These are phyloP conservation scores for Candida lessepsii DNA, from an alignment of 805 yeast species.

Conservation along the genomic window DNA sequence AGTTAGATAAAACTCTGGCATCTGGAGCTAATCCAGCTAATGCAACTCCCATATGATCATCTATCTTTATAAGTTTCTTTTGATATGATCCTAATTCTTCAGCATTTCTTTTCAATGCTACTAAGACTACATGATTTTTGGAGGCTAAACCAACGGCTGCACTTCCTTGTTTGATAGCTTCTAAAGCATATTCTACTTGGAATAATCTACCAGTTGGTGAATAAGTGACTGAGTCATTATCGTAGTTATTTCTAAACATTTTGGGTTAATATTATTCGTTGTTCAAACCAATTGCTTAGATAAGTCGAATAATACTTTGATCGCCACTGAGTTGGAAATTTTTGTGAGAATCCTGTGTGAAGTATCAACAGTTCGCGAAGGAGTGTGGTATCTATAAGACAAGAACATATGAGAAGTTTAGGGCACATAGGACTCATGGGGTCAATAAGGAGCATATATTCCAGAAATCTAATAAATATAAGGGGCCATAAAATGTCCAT, in stretches of 20 bases:
- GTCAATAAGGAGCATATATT: too few species aligned
- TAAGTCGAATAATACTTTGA: too few species aligned
- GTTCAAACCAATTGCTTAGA: neutral
- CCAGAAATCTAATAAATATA: too few species aligned
- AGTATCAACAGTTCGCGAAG: conserved; percentile 1
- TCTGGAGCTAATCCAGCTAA: conserved; percentile 98
- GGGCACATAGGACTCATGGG: too few species aligned
- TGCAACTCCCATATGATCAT: conserved; percentile 91
- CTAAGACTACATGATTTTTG: conserved; percentile 82
- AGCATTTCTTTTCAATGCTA: conserved; percentile 91
- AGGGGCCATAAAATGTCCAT: too few species aligned
- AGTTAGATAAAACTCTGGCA: conserved; percentile 90
- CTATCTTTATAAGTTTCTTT: conserved; percentile 87
- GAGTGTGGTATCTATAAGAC: too few species aligned
- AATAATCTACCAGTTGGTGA: conserved; percentile 93
- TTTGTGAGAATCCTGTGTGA: neutral
- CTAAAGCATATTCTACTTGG: conserved; percentile 86
- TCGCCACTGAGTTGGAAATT: conserved; percentile 7
- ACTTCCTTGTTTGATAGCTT: conserved; percentile 96
- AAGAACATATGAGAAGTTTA: too few species aligned
- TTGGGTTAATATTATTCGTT: too few species aligned
- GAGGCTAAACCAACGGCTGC: conserved; percentile 95
- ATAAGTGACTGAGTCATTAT: conserved; percentile 96
- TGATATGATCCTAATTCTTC: conserved; percentile 98
- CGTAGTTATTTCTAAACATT: conserved; percentile 95